Evolutionary conservation across 306 rosid species (phyloP).

Genomic region (Lagenaria siceraria): DNA sequence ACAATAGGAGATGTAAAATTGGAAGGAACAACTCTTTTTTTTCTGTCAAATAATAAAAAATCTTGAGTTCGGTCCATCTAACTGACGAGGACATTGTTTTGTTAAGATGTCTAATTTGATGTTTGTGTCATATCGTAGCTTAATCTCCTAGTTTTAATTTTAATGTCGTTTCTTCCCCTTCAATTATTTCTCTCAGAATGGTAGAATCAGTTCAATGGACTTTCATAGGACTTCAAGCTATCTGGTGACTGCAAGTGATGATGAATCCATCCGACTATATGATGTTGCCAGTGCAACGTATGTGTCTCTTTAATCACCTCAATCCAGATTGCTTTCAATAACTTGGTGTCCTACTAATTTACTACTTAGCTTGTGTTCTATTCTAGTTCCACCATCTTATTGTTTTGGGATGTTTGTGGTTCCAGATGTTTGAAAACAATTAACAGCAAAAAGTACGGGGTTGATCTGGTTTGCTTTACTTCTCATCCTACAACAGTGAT

Average conservation of each 20-base stretch:
- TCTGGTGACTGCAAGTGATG: slow-evolving; percentile 94
- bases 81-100: background rate
- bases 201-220: slow-evolving; percentile 84
- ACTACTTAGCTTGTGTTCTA: background rate
- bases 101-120: background rate
- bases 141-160: background rate
- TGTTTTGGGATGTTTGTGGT: background rate
- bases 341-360: background rate
- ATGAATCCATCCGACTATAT: slow-evolving; percentile 83
- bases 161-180: background rate
- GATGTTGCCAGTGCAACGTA: slow-evolving; percentile 77
- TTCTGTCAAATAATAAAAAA: background rate
- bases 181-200: slow-evolving; percentile 35
- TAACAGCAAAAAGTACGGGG: slow-evolving; percentile 95
- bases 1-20: background rate
- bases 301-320: slow-evolving; percentile 9
- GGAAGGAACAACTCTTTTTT: background rate
- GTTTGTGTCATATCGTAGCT: background rate
- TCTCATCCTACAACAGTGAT: slow-evolving; percentile 94
- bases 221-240: slow-evolving; percentile 74
- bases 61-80: background rate
- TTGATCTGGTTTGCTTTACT: slow-evolving; percentile 90
- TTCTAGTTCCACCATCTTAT: background rate
- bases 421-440: slow-evolving; percentile 93
- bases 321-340: background rate